A percentile compares a stretch with the other conserved stretches of the same genome.
phyloP scores from a whole-genome alignment of 208 protist species.

The Trypanosoma boissoni region DNA sequence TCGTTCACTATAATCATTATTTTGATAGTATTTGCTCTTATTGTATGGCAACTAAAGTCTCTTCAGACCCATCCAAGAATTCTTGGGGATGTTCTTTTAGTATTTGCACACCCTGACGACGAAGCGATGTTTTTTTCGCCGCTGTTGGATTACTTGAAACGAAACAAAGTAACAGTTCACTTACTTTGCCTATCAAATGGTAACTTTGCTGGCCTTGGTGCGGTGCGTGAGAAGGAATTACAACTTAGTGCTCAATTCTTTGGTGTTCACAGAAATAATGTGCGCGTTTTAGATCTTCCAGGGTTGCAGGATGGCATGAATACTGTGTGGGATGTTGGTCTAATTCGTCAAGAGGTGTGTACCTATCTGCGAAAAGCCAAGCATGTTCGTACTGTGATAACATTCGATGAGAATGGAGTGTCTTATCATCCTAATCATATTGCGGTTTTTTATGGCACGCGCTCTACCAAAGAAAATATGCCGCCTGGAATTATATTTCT shows the following conservation, averaged over 20 bases:
- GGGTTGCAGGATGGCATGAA: conserved; percentile 88
- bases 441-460: conserved; percentile 82
- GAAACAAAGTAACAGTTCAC: conserved; percentile 41
- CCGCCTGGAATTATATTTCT: conserved; percentile 73
- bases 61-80: conserved; percentile 22
- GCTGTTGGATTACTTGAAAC: conserved; percentile 47
- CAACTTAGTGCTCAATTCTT: conserved; percentile 72
- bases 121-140: conserved; percentile 93
- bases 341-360: conserved; percentile 58
- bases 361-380: conserved; percentile 54
- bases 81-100: conserved; percentile 81
- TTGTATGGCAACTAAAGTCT: conserved; percentile 47
- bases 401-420: conserved; percentile 94
- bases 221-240: conserved; percentile 85
- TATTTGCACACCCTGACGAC: conserved; percentile 92
- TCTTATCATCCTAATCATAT: conserved; percentile 96
- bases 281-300: conserved; percentile 79
- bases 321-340: conserved; percentile 47
- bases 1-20: conserved; percentile 15
- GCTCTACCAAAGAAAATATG: conserved; percentile 50
- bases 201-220: conserved; percentile 75
- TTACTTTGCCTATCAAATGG: conserved; percentile 96
- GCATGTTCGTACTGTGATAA: conserved; percentile 86
- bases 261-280: conserved; percentile 39
- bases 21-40: conserved; percentile 25